A percentile compares a stretch with the other conserved stretches of the same genome.
Conservation (phyloP, 1,284 basidiomycete species). For the Apiotrichum akiyoshidainum region DNA sequence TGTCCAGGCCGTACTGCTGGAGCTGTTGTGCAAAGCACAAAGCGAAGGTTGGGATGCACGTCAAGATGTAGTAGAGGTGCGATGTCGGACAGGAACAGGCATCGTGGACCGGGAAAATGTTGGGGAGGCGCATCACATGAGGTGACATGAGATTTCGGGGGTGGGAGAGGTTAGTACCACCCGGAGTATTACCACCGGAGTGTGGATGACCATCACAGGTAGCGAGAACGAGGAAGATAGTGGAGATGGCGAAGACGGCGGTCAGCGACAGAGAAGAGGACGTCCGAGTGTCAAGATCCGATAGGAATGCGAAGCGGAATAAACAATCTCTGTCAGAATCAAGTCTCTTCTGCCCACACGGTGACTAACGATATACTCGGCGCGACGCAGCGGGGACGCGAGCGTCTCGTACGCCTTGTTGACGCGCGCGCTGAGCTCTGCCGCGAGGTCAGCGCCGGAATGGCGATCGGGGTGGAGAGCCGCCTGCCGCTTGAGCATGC, state of each 20-base stretch:
- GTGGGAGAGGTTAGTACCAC: neutral
- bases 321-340: neutral
- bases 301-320: no score
- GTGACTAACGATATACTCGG: conserved; percentile 49
- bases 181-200: neutral
- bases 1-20: conserved; percentile 59
- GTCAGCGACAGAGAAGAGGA: neutral
- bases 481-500: conserved; percentile 41
- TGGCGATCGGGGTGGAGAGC: conserved; percentile 49
- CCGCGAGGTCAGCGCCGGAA: conserved; percentile 31
- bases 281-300: no score
- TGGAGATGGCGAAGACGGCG: neutral
- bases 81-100: no score
- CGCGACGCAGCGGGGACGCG: conserved; percentile 41
- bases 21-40: conserved; percentile 48
- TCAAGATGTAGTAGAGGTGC: neutral
- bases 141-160: neutral
- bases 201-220: neutral
- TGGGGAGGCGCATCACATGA: neutral
- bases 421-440: conserved; percentile 38
- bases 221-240: no score
- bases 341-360: neutral
- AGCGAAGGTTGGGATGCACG: neutral
- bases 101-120: neutral
- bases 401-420: conserved; percentile 49